Base-by-base conservation (phyloP, 106 monocot genomes). In the Cymbidium sinense region DNA sequence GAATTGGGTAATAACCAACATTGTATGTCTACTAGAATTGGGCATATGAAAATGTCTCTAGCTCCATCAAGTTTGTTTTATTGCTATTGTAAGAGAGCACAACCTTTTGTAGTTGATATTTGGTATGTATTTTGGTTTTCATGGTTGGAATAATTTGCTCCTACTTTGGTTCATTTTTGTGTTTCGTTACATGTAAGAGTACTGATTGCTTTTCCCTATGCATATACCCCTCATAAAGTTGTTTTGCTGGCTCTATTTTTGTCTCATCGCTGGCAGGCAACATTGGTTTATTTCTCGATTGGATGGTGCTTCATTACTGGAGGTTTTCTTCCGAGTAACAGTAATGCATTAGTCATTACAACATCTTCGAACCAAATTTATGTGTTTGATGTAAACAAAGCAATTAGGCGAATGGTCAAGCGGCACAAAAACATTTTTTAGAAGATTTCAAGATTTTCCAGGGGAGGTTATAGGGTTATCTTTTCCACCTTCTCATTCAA, bases 381-480 rank as follows among this genome's bases (percentile, higher is more conserved):
- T 82, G 88, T 88, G n/a, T 83, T 98, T 84, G 94, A 98, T 80
- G 92, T 98, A 98, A 80, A 88, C 88, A 74, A 98, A 92, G 82
- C 85, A 88, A 75, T 70, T 94, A 70, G 92, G 94, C 20, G 88
- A 94, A 80, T 98, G 98, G 98, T 98, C 98, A 28, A 94, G 58
- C 80, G 43, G 10, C 77, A 92, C 39, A 87, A 81, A 13, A 81
- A 58, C 52, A 35, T 79, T 75, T 64, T 98, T 94, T 67, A 85
- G 87, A 83, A 92, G 88, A 81, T 98, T 98, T 81, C 98, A 87
- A 43, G 98, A 98, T 55, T 98, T 98, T 76, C 98, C 98, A 19
- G 98, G 98, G 12, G 92, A 98, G 76, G 86, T n/a, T n/a, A n/a
- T n/a, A n/a, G n/a, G n/a, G n/a, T n/a, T n/a, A n/a, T n/a, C n/a